phyloP scores from a whole-genome alignment of 805 yeast species.

The Metschnikowia continentalis region DNA sequence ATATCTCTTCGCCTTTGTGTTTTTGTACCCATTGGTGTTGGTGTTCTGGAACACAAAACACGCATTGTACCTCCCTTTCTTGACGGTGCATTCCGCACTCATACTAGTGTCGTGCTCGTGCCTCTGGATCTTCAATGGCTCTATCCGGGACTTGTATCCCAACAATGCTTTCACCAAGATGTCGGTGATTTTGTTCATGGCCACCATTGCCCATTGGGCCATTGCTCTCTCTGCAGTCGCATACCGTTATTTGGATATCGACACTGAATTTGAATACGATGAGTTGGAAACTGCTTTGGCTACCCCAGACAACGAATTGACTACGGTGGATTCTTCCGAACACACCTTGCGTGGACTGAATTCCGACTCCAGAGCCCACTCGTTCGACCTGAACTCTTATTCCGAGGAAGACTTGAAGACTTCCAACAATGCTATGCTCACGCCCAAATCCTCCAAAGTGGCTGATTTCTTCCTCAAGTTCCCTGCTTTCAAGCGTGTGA shows the following conservation, averaged over 20 bases:
- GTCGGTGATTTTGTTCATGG: conserved; percentile 55
- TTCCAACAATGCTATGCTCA: conserved; percentile 19
- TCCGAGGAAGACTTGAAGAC: conserved; percentile 23
- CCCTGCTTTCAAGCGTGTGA: conserved; percentile 11
- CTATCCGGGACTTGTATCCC: conserved; percentile 69
- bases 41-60: conserved; percentile 59
- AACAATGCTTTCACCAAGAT: conserved; percentile 66
- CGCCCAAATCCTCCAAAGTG: conserved; percentile 7
- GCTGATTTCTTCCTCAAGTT: conserved; percentile 10
- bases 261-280: conserved; percentile 11
- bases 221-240: conserved; percentile 50
- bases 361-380: conserved; percentile 13
- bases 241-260: conserved; percentile 28
- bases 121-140: conserved; percentile 52
- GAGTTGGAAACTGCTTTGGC: conserved; percentile 7
- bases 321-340: conserved; percentile 13
- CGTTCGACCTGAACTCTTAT: conserved; percentile 22
- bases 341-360: conserved; percentile 13
- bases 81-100: conserved; percentile 40
- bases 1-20: conserved; percentile 40
- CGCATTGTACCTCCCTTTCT: conserved; percentile 31
- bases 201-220: conserved; percentile 50
- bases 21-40: conserved; percentile 65
- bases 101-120: conserved; percentile 49
- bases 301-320: conserved; percentile 8